Evolutionary conservation across 2,329 filamentous ascomycete genomes (phyloP), one percentile per base, ranked within the genome.

Genomic region (Chaetomium olivaceum): DNA sequence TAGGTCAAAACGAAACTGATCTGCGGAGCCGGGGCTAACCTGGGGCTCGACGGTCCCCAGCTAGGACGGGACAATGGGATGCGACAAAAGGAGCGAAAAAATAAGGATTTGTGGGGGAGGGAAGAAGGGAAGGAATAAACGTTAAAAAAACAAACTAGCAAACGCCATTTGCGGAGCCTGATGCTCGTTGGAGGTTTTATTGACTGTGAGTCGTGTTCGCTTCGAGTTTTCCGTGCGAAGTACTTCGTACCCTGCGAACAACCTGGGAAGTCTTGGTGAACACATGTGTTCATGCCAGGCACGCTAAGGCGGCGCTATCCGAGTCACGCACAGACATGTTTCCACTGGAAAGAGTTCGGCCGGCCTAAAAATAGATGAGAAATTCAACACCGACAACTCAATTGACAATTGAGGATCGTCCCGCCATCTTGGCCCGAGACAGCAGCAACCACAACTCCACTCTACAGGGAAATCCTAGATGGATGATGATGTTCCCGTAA

Each of bases 1-100:
- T 65, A 65, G 55, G 57, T 54, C 19, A 50, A 55, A 31, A 58
- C 21, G 27, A 61, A 50, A 55, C n/a, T 50, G 62, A 64, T 64
- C 57, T 48, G 57, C 56, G 56, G 62, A 60, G 23, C 57, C 62
- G 33, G 61, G 50, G 14, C 31, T 43, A 33, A 25, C 25, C 58
- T n/a, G 19, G 43, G 11, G 43, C 43, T 48, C n/a, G 43, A 21
- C 19, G 43, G 43, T 21, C 8, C 7, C n/a, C 43, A n/a, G 43
- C 43, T 21, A n/a, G n/a, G 43, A 48, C 43, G 43, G 43, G 19
- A 11, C n/a, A 48, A 48, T 48, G n/a, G n/a, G 43, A 48, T 48
- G 43, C n/a, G n/a, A 21, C 16, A 11, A 48, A 48, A 16, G 16
- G 16, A 7, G 19, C 43, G 19, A n/a, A 21, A 46, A 46, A 46